Evolutionary conservation across 257 asterid species (phyloP).

Genomic region (Gynochthodes officinalis): DNA sequence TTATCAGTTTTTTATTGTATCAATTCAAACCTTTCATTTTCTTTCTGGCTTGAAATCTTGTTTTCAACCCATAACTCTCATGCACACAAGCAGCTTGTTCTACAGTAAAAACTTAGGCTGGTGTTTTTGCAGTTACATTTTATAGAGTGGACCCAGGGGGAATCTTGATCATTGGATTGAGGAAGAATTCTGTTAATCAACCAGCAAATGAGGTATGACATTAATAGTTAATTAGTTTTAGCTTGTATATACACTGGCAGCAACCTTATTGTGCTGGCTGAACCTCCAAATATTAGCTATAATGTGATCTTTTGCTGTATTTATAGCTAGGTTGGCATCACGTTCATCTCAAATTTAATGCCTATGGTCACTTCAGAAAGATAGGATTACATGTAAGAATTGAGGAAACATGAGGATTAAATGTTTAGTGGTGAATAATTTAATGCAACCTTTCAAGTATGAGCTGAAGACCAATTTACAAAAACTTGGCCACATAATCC

Average conservation of each 20-base stretch:
- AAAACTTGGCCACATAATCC: not conserved
- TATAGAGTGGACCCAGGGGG: constrained; percentile 63
- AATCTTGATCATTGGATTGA: constrained; percentile 58
- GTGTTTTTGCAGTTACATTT: constrained; percentile 49
- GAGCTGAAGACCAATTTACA: not conserved
- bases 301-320: not conserved
- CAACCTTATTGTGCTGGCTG: not conserved
- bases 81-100: not conserved
- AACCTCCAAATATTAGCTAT: not conserved
- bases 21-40: not conserved
- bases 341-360: not conserved
- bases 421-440: not conserved
- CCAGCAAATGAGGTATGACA: constrained; percentile 14
- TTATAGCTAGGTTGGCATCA: not conserved
- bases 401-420: not conserved
- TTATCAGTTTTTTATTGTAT: not conserved
- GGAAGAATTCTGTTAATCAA: constrained; percentile 34
- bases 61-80: constrained; percentile 2
- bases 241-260: not conserved
- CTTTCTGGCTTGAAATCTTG: not conserved
- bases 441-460: not conserved
- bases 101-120: not conserved
- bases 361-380: not conserved
- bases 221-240: not conserved
- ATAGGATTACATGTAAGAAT: not conserved